Evolutionary conservation across 805 yeast species (phyloP), one percentile per base, ranked within the genome.

Genomic region (Wickerhamomyces tratensis): DNA sequence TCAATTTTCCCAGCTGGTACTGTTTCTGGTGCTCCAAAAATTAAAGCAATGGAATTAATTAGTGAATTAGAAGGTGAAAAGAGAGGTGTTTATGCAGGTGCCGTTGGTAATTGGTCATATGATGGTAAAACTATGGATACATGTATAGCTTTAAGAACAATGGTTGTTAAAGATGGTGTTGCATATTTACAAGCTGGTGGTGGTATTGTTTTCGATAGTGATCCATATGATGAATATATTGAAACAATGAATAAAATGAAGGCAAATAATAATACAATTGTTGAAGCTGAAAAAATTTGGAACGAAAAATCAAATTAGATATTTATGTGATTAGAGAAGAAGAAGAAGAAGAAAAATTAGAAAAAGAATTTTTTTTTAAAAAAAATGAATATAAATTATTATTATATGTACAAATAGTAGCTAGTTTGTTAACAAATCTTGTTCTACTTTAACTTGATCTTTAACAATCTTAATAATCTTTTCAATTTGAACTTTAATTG

Each of bases 1-100:
- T 88, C 97, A 4, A 86, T 93, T 43, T 93, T 93, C 79, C 99
- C 99, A 20, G 98, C 98, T 1, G 99, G 99, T 37, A 93, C 99
- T 2, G 98, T 91, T 11, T 82, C 94, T 43, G 99, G 99, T 35
- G 98, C 99, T 3, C 99, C 99, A 43, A 93, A 93, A 64, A 95
- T 93, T 36, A 79, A 77, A 54, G 98, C 98, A 9, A 93, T 93
- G 98, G 94, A 89, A 63, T 69, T 93, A 37, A 87, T 93, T 53
- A 83, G 85, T 15, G 95, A 86, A 59, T 67, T 91, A 39, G 98
- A 93, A 59, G 74, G 77, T 47, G 98, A 91, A 59, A 86, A 87
- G 57, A 74, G 98, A 58, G 98, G 98, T 38, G 89, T 91, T 8
- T 93, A 93, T 58, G 98, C 99, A 1, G 98, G 98, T 47, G 98